phyloP scores from a whole-genome alignment of 169 alveolate species.

The Eimeria praecox region DNA sequence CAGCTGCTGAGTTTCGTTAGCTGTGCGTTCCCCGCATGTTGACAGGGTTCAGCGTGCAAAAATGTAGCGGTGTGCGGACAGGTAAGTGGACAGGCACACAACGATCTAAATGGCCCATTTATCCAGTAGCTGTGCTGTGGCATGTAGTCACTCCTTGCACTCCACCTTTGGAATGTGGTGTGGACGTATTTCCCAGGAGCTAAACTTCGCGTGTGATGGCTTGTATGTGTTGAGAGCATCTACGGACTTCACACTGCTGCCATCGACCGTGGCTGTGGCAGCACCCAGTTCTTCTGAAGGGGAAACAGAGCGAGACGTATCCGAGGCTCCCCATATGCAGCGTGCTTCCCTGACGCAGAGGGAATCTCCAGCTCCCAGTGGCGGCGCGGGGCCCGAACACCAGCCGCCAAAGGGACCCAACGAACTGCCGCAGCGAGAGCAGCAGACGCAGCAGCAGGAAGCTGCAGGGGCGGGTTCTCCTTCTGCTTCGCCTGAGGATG shows the following conservation, averaged over 20 bases:
- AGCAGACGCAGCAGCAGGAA: slow-evolving; percentile 23
- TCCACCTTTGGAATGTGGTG: not conserved
- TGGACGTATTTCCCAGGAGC: slow-evolving; percentile 23
- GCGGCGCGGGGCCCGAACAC: slow-evolving; percentile 17
- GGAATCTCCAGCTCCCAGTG: not conserved
- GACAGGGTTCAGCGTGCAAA: not conserved
- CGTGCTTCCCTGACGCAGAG: slow-evolving; percentile 1
- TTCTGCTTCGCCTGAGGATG: slow-evolving; percentile 19
- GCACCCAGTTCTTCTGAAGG: slow-evolving; percentile 5
- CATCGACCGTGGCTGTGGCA: slow-evolving; percentile 37
- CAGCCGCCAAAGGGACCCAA: slow-evolving; percentile 2
- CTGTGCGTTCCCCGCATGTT: not conserved
- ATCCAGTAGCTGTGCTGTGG: not conserved
- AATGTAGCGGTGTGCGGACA: not conserved
- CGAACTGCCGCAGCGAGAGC: slow-evolving; percentile 32
- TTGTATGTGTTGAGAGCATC: slow-evolving; percentile 57
- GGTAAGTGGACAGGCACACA: not conserved
- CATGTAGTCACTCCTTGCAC: not conserved
- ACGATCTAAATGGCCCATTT: not conserved
- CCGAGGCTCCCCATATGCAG: slow-evolving; percentile 23
- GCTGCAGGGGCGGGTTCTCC: slow-evolving; percentile 30
- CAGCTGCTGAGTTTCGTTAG: not conserved
- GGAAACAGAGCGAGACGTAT: slow-evolving; percentile 13
- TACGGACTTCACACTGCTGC: slow-evolving; percentile 59
- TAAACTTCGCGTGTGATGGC: slow-evolving; percentile 52